Conservation (phyloP, 108 stramenopile genomes). For the Phaeodactylum tricornutum region DNA sequence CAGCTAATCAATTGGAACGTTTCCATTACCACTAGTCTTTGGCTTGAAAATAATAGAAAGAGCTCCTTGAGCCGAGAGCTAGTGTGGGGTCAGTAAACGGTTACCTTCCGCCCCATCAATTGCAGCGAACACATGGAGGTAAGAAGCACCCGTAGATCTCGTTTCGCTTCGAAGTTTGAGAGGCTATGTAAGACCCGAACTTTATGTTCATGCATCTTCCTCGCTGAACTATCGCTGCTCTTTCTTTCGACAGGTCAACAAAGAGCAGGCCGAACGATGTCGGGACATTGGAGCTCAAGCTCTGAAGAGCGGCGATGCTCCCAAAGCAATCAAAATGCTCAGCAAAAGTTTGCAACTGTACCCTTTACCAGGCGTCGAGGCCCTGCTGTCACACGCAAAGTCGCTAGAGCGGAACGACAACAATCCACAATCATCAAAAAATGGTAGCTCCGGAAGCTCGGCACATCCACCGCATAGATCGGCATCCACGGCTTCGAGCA, state of each 20-base stretch:
- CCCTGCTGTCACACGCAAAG: constrained; percentile 58
- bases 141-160: too few species aligned
- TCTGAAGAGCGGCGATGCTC: constrained; percentile 47
- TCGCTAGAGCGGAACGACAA: constrained; percentile 29
- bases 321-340: constrained; percentile 81
- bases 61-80: too few species aligned
- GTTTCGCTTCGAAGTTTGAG: too few species aligned
- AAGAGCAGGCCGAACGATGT: constrained; percentile 65
- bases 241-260: constrained; percentile 16
- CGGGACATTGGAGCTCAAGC: constrained; percentile 66
- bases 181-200: too few species aligned
- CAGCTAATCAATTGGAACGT: too few species aligned
- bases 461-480: neutral
- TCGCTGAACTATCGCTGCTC: neutral
- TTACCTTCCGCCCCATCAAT: too few species aligned
- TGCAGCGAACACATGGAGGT: too few species aligned
- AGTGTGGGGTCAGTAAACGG: too few species aligned
- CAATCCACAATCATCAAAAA: neutral
- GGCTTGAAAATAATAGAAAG: too few species aligned
- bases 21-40: too few species aligned
- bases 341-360: constrained; percentile 78
- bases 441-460: neutral
- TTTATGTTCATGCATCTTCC: too few species aligned
- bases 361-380: constrained; percentile 86
- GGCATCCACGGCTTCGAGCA: neutral